Evolutionary conservation across 2,329 filamentous ascomycete species (phyloP), one percentile per base, ranked within the genome.

Genomic region (Fusarium gaditjirri): DNA sequence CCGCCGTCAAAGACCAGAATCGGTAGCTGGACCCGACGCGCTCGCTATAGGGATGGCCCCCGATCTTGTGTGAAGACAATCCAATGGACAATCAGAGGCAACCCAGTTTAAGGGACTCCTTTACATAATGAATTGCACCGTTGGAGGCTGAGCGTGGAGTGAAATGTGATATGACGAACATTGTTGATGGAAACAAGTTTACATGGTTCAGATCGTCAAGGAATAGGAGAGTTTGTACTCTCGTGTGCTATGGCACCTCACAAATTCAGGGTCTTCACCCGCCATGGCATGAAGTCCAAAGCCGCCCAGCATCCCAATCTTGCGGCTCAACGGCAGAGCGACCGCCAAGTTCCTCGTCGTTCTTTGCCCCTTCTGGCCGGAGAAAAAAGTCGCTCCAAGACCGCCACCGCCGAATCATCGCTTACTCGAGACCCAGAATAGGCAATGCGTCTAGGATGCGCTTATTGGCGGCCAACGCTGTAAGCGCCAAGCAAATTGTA

Each of bases 321-420:
- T 72, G 69, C 36, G 69, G 69, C 70, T 72, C 70, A 66, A 49
- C 69, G 65, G 69, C 42, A 65, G 46, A 72, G 58, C 63, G 27
- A 50, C 65, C 23, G 54, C 67, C 70, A 72, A 65, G 52, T 72
- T 23, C 42, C 59, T 60, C 64, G 42, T 53, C 38, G 11, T 58
- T 46, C 52, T 41, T 65, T 72, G 39, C 64, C 50, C 64, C 57
- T 57, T 50, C 14, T 58, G 25, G 9, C n/a, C 44, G 31, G n/a
- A 49, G 44, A 42, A 56, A 70, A 42, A 36, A 35, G 16, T 23
- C 14, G 9, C 42, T 12, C 1, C 16, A 33, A 33, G 13, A 43
- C 42, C 25, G 25, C 53, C 58, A 43, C 41, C 41, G 31, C 57
- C 63, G 63, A 72, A 72, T 71, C 63, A 72, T 42, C 25, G 25